A percentile compares a stretch with the other conserved stretches of the same genome.
phyloP scores from a whole-genome alignment of 768 basidiomycete species.

The Lactarius hengduanensis region DNA sequence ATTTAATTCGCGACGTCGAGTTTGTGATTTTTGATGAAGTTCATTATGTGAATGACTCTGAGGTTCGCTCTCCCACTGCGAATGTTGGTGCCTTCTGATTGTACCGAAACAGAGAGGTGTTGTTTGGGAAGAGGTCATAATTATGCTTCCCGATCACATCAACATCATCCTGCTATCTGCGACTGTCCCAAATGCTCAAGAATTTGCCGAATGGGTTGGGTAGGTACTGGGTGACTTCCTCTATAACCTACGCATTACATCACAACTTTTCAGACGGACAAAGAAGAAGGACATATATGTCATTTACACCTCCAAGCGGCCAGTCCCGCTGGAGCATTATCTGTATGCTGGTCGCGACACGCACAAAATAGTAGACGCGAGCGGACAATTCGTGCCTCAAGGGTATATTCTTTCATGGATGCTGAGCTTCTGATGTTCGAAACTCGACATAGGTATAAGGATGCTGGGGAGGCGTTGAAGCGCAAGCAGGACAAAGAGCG shows the following conservation, averaged over 20 bases:
- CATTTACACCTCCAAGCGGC: conserved; percentile 93
- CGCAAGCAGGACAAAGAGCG: conserved; percentile 98
- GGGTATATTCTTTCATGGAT: conserved; percentile 51
- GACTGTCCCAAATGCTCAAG: conserved; percentile 96
- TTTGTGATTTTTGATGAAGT: conserved; percentile 99
- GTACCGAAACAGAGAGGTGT: conserved; percentile 78
- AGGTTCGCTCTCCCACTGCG: conserved; percentile 51
- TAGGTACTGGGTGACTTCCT: conserved; percentile 41
- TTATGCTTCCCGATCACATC: conserved; percentile 98
- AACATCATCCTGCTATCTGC: conserved; percentile 97
- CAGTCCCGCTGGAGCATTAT: conserved; percentile 96
- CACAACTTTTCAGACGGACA: conserved; percentile 64
- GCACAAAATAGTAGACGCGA: conserved; percentile 89
- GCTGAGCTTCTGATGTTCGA: background rate
- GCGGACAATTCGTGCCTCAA: conserved; percentile 64
- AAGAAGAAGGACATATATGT: conserved; percentile 99
- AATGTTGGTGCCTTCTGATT: background rate
- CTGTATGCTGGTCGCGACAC: conserved; percentile 91
- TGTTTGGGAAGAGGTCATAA: conserved; percentile 99
- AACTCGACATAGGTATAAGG: conserved; percentile 64
- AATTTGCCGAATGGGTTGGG: conserved; percentile 99
- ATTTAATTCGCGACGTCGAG: conserved; percentile 97
- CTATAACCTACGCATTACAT: background rate
- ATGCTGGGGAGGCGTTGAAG: conserved; percentile 82
- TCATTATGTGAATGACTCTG: conserved; percentile 98